Percentiles rank a stretch among this genome's conserved stretches.
phyloP scores from a whole-genome alignment of 345 rosid species.

The Aurinia saxatilis region DNA sequence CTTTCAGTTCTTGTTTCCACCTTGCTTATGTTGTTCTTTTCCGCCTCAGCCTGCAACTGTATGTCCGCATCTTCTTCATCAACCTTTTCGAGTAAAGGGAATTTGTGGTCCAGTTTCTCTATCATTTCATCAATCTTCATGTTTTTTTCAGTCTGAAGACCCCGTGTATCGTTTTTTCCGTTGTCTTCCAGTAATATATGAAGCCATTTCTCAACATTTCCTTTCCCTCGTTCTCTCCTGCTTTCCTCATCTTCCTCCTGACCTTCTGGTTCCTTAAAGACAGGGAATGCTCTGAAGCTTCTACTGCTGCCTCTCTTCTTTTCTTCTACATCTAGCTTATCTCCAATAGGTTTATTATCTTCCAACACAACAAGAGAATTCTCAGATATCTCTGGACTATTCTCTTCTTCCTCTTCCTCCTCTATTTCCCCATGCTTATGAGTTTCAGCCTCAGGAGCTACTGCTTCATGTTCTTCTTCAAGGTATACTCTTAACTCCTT shows the following conservation, averaged over 20 bases:
- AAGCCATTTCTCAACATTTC: conserved; percentile 92
- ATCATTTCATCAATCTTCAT: conserved; percentile 47
- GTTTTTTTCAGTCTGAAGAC: conserved; percentile 30
- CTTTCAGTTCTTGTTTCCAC: conserved; percentile 23
- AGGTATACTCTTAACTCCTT: conserved; percentile 63
- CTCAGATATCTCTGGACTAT: conserved; percentile 28
- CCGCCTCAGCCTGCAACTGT: conserved; percentile 12
- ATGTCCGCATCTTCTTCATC: conserved; percentile 7
- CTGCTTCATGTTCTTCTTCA: conserved; percentile 60
- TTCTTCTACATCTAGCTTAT: conserved; percentile 35
- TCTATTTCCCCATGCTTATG: conserved; percentile 35
- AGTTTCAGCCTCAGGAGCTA: conserved; percentile 32
- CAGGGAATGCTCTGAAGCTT: conserved; percentile 26
- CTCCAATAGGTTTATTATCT: conserved; percentile 38
- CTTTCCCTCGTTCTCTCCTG: conserved; percentile 74
- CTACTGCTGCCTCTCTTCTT: conserved; percentile 27
- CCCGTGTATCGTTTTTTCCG: conserved; percentile 29
- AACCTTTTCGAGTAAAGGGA: conserved; percentile 40
- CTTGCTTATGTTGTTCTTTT: conserved; percentile 10
- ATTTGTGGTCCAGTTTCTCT: conserved; percentile 43
- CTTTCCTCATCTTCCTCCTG: conserved; percentile 82
- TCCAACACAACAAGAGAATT: conserved; percentile 31
- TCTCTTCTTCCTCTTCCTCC: conserved; percentile 23
- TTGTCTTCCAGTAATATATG: conserved; percentile 59
- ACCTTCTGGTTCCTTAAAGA: conserved; percentile 33